Evolutionary conservation across 768 basidiomycete genomes (phyloP).

Genomic region (Macrolepiota dolichaula): DNA sequence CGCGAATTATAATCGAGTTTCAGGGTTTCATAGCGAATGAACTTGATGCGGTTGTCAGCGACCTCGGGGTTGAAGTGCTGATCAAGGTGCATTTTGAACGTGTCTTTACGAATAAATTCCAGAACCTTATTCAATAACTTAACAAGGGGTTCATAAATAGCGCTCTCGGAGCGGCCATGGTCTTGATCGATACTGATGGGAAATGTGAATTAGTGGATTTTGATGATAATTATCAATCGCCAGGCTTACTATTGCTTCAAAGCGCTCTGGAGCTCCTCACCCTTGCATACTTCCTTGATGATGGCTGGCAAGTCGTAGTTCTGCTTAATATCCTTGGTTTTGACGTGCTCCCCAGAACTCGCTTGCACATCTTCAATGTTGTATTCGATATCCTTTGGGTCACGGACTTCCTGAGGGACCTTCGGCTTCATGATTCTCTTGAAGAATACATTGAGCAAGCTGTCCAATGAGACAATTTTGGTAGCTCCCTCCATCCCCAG

Average conservation of each 20-base stretch:
- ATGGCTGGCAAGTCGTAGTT: too few relatives aligned
- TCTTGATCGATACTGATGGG: not conserved
- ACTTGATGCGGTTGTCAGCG: not conserved
- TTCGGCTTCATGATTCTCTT: too few relatives aligned
- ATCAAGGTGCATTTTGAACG: not conserved
- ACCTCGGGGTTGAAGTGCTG: not conserved
- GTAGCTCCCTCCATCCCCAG: too few relatives aligned
- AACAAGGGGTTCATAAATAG: not conserved
- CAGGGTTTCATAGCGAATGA: not conserved
- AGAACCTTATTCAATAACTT: not conserved
- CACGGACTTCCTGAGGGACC: too few relatives aligned
- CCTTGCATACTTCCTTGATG: too few relatives aligned
- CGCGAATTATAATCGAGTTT: not conserved
- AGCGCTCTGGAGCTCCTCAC: not conserved
- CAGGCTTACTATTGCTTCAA: not conserved
- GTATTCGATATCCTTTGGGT: too few relatives aligned
- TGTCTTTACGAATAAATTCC: not conserved
- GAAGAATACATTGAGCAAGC: too few relatives aligned
- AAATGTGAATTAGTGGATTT: not conserved
- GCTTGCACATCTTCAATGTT: too few relatives aligned
- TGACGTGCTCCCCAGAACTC: too few relatives aligned
- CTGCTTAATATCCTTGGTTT: too few relatives aligned
- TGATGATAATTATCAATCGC: not conserved
- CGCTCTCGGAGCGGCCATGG: not conserved
- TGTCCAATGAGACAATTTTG: too few relatives aligned